Percentiles rank a stretch among this genome's conserved stretches.
phyloP scores from a whole-genome alignment of 148 eudicot genomes.

The Amaranthus hypochondriacus region DNA sequence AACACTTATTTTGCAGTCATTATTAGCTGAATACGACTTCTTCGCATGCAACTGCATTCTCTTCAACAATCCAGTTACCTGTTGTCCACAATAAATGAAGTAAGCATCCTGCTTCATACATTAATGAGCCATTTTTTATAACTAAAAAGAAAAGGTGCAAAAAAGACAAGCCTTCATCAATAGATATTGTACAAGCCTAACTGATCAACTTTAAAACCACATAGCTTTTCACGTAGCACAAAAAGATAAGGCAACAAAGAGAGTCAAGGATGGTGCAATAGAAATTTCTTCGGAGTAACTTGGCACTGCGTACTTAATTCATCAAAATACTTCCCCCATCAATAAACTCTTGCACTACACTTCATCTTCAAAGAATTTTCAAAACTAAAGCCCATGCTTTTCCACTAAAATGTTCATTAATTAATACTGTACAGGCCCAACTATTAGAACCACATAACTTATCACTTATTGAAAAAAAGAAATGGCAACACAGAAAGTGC shows the following conservation, averaged over 20 bases:
- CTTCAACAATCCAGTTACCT: slow-evolving; percentile 71
- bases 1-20: slow-evolving; percentile 39
- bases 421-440: neutral
- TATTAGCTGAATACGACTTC: slow-evolving; percentile 40
- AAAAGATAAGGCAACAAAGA: neutral
- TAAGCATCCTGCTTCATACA: slow-evolving; percentile 14
- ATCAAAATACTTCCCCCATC: neutral
- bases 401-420: neutral
- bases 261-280: too few species aligned
- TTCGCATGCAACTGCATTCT: slow-evolving; percentile 80
- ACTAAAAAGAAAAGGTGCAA: neutral
- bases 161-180: neutral
- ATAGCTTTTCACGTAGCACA: neutral
- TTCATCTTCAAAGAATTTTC: neutral
- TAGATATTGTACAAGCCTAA: neutral
- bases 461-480: neutral
- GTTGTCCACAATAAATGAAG: slow-evolving; percentile 23
- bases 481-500: neutral
- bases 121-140: neutral
- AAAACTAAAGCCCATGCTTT: neutral
- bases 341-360: neutral
- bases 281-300: neutral
- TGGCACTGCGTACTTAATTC: neutral
- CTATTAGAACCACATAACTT: neutral
- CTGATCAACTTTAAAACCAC: neutral